These are phyloP conservation scores for Pichia cactophila DNA, from an alignment of 1,139 yeast species.

Conservation along the genomic window DNA sequence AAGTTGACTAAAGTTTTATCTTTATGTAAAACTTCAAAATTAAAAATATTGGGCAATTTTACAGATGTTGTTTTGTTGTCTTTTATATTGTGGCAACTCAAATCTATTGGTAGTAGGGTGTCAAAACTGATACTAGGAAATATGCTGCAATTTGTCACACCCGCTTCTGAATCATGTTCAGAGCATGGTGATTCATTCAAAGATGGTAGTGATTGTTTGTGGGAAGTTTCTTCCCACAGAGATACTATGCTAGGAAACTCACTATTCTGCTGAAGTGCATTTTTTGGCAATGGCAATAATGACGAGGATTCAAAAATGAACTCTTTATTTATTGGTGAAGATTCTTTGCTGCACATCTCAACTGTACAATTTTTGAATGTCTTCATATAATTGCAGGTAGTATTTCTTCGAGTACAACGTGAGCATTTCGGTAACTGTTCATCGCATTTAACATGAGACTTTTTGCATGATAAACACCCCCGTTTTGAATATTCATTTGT, in stretches of 20 bases:
- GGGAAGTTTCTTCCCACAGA: neutral
- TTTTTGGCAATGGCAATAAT: neutral
- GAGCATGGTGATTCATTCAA: neutral
- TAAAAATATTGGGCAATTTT: neutral
- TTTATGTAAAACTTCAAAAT: slow-evolving; percentile 11
- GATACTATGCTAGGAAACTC: neutral
- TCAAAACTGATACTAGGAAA: neutral
- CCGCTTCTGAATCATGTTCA: neutral
- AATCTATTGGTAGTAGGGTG: neutral
- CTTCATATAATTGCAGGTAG: slow-evolving; percentile 32
- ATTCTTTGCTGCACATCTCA: neutral
- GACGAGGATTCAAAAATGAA: neutral
- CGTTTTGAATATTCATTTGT: slow-evolving; percentile 27
- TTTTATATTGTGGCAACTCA: neutral
- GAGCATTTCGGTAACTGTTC: slow-evolving; percentile 37
- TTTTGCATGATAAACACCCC: slow-evolving; percentile 40
- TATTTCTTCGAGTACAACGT: slow-evolving; percentile 33
- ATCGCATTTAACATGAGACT: slow-evolving; percentile 41
- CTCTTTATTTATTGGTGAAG: neutral
- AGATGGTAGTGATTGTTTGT: neutral
- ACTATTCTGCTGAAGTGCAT: neutral
- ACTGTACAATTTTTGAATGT: neutral
- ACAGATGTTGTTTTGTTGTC: neutral
- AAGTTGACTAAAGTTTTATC: slow-evolving; percentile 10
- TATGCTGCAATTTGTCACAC: neutral